phyloP scores from a whole-genome alignment of 306 rosid species.

The Vigna nakashimae region DNA sequence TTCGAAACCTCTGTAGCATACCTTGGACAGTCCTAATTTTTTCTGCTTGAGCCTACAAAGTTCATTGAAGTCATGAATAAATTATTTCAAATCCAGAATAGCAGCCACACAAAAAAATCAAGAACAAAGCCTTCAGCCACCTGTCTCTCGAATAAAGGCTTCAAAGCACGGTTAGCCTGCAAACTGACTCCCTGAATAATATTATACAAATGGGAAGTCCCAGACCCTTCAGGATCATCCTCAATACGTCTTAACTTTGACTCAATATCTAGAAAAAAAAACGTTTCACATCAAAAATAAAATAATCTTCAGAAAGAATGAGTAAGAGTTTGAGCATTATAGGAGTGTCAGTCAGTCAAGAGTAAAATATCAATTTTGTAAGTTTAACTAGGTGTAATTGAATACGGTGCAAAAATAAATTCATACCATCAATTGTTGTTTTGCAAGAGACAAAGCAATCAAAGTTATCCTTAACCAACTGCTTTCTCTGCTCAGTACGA shows the following conservation, averaged over 20 bases:
- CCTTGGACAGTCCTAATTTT: constrained; percentile 98
- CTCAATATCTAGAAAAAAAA: constrained; percentile 77
- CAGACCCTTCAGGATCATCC: constrained; percentile 98
- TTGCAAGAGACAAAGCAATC: constrained; percentile 99
- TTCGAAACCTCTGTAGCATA: constrained; percentile 98
- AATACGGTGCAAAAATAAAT: constrained; percentile 43
- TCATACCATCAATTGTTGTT: constrained; percentile 96
- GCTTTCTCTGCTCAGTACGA: constrained; percentile 92
- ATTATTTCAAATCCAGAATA: constrained; percentile 45
- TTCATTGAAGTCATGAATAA: constrained; percentile 39
- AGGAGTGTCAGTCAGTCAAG: constrained; percentile 12
- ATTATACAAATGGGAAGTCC: constrained; percentile 84
- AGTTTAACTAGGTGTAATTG: constrained; percentile 17
- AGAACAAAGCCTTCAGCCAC: constrained; percentile 57
- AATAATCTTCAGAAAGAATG: constrained; percentile 22
- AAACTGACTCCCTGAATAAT: constrained; percentile 86
- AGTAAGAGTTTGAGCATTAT: constrained; percentile 28
- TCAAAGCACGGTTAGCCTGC: constrained; percentile 93
- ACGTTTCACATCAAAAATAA: constrained; percentile 43
- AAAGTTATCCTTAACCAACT: constrained; percentile 95
- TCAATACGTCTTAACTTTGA: constrained; percentile 92
- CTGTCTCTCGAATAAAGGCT: constrained; percentile 97
- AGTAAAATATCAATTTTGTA: constrained; percentile 30
- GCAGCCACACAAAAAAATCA: constrained; percentile 26
- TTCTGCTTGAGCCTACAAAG: constrained; percentile 93